phyloP scores from a whole-genome alignment of 1,139 yeast genomes.

The Taphrina betulina region DNA sequence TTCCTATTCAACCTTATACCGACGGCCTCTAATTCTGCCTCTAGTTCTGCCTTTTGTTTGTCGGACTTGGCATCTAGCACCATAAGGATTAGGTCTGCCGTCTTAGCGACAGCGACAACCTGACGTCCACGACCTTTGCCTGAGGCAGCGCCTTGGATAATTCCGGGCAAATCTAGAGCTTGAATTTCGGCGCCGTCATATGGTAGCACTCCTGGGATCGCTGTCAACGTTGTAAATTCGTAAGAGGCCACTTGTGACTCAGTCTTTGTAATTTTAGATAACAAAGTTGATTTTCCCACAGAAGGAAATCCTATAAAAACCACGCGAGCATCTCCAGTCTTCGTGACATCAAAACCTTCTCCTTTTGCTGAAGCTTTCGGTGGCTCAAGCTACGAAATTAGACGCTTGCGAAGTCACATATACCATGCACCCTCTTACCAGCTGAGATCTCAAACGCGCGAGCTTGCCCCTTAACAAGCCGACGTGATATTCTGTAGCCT shows the following conservation, averaged over 20 bases:
- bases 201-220: conserved; percentile 74
- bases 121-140: conserved; percentile 98
- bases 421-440: no score
- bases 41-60: conserved; percentile 82
- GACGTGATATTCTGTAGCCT: conserved; percentile 95
- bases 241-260: conserved; percentile 93
- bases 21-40: conserved; percentile 85
- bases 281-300: conserved; percentile 90
- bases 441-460: conserved; percentile 89
- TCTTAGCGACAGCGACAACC: conserved; percentile 86
- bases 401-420: no score
- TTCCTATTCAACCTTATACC: conserved; percentile 84
- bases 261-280: conserved; percentile 71
- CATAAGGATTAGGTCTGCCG: conserved; percentile 90
- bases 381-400: no score
- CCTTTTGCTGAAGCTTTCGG: conserved; percentile 71
- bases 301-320: conserved; percentile 96
- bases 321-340: conserved; percentile 90
- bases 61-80: conserved; percentile 90
- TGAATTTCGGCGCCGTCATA: conserved; percentile 97
- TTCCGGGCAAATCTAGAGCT: conserved; percentile 94
- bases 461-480: conserved; percentile 74
- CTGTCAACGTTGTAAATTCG: conserved; percentile 92
- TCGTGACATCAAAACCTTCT: conserved; percentile 91
- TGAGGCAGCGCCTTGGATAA: conserved; percentile 92